Percentiles rank a stretch among this genome's conserved stretches.
These are phyloP conservation scores for Leptographium radiaticola DNA, from an alignment of 2,329 filamentous ascomycete genomes.

Conservation along the genomic window DNA sequence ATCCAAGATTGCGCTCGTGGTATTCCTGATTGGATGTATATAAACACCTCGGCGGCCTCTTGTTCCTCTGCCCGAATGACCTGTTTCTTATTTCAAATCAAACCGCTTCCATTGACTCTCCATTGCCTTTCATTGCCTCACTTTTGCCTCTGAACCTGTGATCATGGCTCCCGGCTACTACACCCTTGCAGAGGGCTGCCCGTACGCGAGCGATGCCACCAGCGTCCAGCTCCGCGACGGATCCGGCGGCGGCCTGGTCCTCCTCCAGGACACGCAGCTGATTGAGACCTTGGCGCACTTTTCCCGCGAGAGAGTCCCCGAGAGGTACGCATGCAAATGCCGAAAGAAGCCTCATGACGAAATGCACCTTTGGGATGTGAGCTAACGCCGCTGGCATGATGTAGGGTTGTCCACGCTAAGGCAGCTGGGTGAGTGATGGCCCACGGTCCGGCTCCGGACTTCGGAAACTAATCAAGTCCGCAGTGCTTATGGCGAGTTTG, in stretches of 20 bases:
- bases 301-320: not conserved
- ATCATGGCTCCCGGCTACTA: not conserved
- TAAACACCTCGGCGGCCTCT: too few relatives aligned
- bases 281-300: not conserved
- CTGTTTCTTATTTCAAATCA: not conserved
- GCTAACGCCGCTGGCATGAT: not conserved
- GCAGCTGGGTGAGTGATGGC: not conserved
- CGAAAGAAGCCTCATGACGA: too few relatives aligned
- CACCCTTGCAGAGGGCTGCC: not conserved
- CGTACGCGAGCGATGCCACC: not conserved
- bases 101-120: not conserved
- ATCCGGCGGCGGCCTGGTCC: not conserved
- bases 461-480: not conserved
- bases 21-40: too few relatives aligned
- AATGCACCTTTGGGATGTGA: too few relatives aligned
- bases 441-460: too few relatives aligned
- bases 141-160: not conserved
- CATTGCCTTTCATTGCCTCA: not conserved
- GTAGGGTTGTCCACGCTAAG: not conserved
- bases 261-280: not conserved
- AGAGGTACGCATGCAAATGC: not conserved
- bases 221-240: not conserved
- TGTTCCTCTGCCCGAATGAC: too few relatives aligned
- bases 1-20: too few relatives aligned
- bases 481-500: not conserved